A percentile compares a stretch with the other conserved stretches of the same genome.
Evolutionary conservation across 768 basidiomycete species (phyloP).

Genomic region (Tephrocybe sp.): DNA sequence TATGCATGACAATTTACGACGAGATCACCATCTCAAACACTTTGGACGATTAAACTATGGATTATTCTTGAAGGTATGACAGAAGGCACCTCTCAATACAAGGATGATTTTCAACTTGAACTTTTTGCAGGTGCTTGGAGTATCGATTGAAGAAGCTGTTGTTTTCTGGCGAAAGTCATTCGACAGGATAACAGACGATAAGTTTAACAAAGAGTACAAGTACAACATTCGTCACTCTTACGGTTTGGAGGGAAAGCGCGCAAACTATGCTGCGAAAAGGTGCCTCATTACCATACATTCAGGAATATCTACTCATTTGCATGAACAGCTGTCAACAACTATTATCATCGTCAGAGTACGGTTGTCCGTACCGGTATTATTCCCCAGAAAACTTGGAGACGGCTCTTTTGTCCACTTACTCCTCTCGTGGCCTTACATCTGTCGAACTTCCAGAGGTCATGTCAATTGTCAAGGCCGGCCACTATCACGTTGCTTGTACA

Average conservation of each 20-base stretch:
- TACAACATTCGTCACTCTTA: conserved; percentile 97
- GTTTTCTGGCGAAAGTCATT: conserved; percentile 93
- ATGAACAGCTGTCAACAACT: conserved; percentile 82
- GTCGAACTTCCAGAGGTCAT: conserved; percentile 82
- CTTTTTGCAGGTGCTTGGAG: conserved; percentile 70
- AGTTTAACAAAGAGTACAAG: conserved; percentile 96
- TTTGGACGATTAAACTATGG: conserved; percentile 89
- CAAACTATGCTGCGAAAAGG: conserved; percentile 94
- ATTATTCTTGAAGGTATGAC: conserved; percentile 85
- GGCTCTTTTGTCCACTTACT: conserved; percentile 68
- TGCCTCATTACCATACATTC: conserved; percentile 22
- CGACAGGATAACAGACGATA: conserved; percentile 78
- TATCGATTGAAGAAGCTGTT: conserved; percentile 93
- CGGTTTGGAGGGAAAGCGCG: conserved; percentile 91
- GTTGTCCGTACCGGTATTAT: conserved; percentile 94
- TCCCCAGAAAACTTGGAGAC: conserved; percentile 78
- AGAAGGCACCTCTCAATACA: background rate
- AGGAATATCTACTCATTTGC: conserved; percentile 1
- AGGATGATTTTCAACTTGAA: background rate
- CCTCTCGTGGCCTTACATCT: conserved; percentile 58
- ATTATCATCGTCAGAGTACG: conserved; percentile 67
- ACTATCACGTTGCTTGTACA: conserved; percentile 96
- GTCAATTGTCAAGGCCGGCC: conserved; percentile 69
- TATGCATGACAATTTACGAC: conserved; percentile 73
- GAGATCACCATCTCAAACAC: conserved; percentile 88